Base-by-base conservation (phyloP, 2,329 filamentous ascomycete genomes). In the Ophiostoma sp. region DNA sequence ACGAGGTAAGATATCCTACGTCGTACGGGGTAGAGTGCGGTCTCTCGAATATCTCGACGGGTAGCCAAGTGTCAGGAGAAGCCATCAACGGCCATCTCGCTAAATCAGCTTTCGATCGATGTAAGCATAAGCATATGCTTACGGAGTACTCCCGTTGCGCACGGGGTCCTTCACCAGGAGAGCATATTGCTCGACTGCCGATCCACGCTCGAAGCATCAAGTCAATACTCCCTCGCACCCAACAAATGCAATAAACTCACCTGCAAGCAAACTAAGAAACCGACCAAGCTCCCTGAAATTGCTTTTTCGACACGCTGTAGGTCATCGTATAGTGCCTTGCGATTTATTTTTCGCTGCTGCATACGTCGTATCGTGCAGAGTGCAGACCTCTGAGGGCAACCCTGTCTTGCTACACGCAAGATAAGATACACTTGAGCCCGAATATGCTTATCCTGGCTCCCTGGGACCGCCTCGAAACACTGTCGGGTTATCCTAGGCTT, bases 211-310 rank as follows among this genome's bases (percentile, higher is more conserved):
- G 42, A 64, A 64, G 7, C 27, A 60, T 12, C 27, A 27, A 27
- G 49, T 38, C 55, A 27, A 60, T 60, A 27, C 55, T 60, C 55
- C 55, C 55, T 60, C 55, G 27, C 38, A 64, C 41, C 60, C 60
- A 41, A n/a, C 38, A 64, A 18, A 55, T 55, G 49, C 49, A 55
- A 27, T 55, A 55, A 55, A 55, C 49, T 55, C 49, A 14, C 49
- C 49, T 27, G n/a, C 5, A 6, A 45, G 45, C 18, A 47, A 62
- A 52, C 8, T 16, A 58, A 44, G 16, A 64, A 64, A 27, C 4
- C 9, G n/a, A 45, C 18, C 14, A 66, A 66, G 12, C 12, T 12
- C 27, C 55, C 55, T 60, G 55, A 60, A 60, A 36, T 60, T 60
- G 55, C 55, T 60, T 60, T 58, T 60, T 38, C 55, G 27, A 40